phyloP scores from a whole-genome alignment of 208 protist genomes.

The Wallacemonas collosoma region DNA sequence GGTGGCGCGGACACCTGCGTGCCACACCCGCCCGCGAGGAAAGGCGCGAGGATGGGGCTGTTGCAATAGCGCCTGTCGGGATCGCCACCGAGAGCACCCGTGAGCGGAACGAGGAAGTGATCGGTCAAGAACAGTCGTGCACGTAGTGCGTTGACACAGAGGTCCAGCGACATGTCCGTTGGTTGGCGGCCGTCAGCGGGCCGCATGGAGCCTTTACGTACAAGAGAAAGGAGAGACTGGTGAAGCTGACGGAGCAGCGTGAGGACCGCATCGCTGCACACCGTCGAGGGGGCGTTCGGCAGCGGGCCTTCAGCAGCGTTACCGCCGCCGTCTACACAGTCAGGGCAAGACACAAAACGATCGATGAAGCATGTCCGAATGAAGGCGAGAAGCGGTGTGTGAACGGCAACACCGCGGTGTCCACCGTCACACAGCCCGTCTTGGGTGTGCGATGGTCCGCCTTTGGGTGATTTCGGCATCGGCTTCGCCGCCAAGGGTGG shows the following conservation, averaged over 20 bases:
- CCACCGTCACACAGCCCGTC: background rate
- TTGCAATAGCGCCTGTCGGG: background rate
- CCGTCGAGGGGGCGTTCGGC: background rate
- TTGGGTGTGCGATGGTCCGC: too few relatives aligned
- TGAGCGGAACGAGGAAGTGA: background rate
- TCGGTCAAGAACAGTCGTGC: background rate
- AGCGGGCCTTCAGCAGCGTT: background rate
- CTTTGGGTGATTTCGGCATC: too few relatives aligned
- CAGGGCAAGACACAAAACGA: background rate
- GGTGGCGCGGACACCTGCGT: background rate
- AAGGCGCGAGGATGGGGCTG: background rate
- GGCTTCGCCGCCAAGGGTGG: too few relatives aligned
- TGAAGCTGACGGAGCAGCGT: slow-evolving; percentile 3
- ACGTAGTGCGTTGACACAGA: background rate
- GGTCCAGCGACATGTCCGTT: background rate
- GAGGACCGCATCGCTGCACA: slow-evolving; percentile 5
- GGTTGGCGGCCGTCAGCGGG: too few relatives aligned
- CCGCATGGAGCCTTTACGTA: too few relatives aligned
- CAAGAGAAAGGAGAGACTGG: background rate
- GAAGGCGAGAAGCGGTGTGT: background rate
- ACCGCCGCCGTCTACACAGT: background rate
- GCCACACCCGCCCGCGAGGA: background rate
- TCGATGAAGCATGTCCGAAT: background rate
- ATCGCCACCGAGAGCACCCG: background rate
- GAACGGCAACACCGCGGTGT: background rate